Percentiles rank a stretch among this genome's conserved stretches.
These are phyloP conservation scores for Hsuehochloa calcarea DNA, from an alignment of 176 grass and related monocot genomes.

Conservation along the genomic window DNA sequence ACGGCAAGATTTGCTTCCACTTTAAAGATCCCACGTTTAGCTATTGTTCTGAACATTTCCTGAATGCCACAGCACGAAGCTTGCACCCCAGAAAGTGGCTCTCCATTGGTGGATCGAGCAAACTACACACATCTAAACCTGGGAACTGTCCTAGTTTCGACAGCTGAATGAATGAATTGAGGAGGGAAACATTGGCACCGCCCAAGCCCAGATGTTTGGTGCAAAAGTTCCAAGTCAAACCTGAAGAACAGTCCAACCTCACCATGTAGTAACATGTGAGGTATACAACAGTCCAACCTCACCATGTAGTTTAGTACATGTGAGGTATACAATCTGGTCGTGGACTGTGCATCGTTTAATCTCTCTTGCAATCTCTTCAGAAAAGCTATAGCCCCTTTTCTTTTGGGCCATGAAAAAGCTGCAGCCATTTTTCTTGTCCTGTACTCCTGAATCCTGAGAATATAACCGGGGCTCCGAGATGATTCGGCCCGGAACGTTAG, in stretches of 20 bases:
- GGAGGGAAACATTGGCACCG: neutral
- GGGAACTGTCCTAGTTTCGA: neutral
- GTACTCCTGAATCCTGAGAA: neutral
- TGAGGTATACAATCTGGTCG: no score
- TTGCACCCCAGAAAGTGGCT: neutral
- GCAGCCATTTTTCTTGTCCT: neutral
- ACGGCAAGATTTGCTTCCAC: conserved; percentile 2
- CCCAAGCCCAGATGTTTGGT: neutral
- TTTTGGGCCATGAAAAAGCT: neutral
- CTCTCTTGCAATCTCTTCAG: no score
- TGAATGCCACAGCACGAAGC: conserved; percentile 18
- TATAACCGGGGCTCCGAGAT: neutral
- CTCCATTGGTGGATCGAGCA: conserved; percentile 23
- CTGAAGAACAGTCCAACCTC: neutral
- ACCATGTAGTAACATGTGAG: no score
- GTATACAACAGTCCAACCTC: no score
- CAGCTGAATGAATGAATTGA: neutral
- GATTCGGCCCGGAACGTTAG: neutral
- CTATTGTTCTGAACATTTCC: neutral
- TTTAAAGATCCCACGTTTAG: neutral
- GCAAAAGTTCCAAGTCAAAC: neutral
- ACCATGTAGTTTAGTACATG: no score
- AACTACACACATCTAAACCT: neutral
- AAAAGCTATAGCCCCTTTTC: neutral
- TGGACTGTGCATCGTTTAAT: no score